Evolutionary conservation across 2,329 filamentous ascomycete genomes (phyloP).

Genomic region (Exophiala phaeomuriformis): DNA sequence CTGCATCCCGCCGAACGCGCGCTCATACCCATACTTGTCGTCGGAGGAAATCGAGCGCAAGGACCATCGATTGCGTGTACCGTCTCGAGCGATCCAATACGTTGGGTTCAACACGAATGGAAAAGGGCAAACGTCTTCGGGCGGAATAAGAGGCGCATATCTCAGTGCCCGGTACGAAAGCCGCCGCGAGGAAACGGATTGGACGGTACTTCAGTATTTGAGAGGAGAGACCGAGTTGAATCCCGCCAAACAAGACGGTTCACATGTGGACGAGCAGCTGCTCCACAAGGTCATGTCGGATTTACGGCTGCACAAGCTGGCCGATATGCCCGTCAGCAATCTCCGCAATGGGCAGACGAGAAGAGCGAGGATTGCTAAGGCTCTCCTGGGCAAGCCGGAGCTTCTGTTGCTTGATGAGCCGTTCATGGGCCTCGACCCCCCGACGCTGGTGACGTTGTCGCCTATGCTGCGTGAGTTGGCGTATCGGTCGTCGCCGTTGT

Average conservation of each 20-base stretch:
- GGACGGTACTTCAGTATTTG: constrained; percentile 73
- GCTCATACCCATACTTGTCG: constrained; percentile 71
- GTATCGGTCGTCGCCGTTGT: constrained; percentile 56
- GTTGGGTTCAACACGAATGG: constrained; percentile 77
- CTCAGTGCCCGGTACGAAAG: constrained; percentile 88
- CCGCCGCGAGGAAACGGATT: constrained; percentile 76
- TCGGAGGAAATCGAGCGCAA: constrained; percentile 51
- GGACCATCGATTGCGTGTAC: constrained; percentile 47
- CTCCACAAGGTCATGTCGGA: constrained; percentile 61
- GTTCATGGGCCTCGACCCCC: constrained; percentile 88
- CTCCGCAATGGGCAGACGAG: constrained; percentile 90
- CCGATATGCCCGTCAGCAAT: constrained; percentile 78
- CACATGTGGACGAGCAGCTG: constrained; percentile 43
- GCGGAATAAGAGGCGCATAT: constrained; percentile 60
- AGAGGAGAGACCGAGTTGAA: constrained; percentile 78
- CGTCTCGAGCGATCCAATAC: constrained; percentile 68
- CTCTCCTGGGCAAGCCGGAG: constrained; percentile 69
- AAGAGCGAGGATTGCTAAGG: constrained; percentile 78
- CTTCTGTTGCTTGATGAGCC: constrained; percentile 84
- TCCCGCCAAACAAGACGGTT: constrained; percentile 48
- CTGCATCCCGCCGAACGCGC: constrained; percentile 64
- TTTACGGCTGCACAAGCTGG: constrained; percentile 59
- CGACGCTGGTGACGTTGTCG: constrained; percentile 65
- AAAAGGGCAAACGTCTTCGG: constrained; percentile 48
- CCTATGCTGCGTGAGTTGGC: constrained; percentile 63